These are phyloP conservation scores for Hyphopichia buzzinii DNA, from an alignment of 1,139 yeast genomes.

Conservation along the genomic window DNA sequence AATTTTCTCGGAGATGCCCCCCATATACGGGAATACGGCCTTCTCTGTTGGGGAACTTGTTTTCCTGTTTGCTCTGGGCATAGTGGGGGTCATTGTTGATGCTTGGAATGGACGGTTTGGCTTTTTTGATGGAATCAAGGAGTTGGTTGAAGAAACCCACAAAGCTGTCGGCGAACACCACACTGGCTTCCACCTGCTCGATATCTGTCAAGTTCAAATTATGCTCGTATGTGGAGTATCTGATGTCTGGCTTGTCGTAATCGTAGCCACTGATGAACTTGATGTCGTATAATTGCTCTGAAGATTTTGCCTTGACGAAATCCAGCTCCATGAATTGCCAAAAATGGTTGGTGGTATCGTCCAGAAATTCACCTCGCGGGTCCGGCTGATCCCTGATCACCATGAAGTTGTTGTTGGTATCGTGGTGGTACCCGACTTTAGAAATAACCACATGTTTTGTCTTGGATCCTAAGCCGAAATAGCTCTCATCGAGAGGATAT, in stretches of 20 bases:
- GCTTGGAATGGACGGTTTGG: conserved; percentile 20
- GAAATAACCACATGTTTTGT: conserved; percentile 1
- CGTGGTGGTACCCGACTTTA: conserved; percentile 16
- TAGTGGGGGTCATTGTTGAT: conserved; percentile 31
- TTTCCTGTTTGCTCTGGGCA: conserved; percentile 15
- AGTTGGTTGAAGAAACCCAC: conserved; percentile 18
- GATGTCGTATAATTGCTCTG: conserved; percentile 11
- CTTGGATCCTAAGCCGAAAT: not conserved
- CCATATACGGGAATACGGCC: conserved; percentile 33
- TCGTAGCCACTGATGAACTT: conserved; percentile 20
- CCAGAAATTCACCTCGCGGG: conserved; percentile 6
- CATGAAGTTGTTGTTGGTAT: conserved; percentile 13
- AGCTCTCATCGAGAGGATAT: not conserved
- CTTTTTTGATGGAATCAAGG: conserved; percentile 15
- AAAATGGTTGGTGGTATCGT: conserved; percentile 11
- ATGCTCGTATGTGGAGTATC: not conserved
- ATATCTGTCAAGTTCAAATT: not conserved
- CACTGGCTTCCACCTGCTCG: conserved; percentile 13
- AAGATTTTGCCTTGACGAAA: conserved; percentile 8
- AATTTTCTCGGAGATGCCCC: conserved; percentile 35
- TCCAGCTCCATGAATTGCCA: conserved; percentile 14
- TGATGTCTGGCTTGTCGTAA: conserved; percentile 11
- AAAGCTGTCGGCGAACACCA: conserved; percentile 16
- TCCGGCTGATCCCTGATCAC: conserved; percentile 13
- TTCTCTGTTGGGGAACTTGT: conserved; percentile 18